Base-by-base conservation (phyloP, 345 rosid species). In the Pistacia integerrima region DNA sequence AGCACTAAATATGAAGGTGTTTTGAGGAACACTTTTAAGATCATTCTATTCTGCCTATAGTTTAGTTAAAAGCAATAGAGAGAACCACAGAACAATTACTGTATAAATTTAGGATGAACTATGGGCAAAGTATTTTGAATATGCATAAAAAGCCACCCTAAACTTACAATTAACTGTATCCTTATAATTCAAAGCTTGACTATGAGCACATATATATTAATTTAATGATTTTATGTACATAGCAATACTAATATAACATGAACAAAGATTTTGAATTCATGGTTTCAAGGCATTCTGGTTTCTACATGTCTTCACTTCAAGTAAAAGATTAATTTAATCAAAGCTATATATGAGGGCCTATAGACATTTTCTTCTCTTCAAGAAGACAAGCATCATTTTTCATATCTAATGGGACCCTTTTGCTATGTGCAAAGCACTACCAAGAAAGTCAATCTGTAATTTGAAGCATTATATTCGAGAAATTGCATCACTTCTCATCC, bases 341-440 rank as follows among this genome's bases (percentile, higher is more conserved):
- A 20, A 11, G 12, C 5, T 5, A 6, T 38, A 5, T 17, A 20
- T 9, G 18, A 36, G 41, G 38, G 28, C 64, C 63, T 13, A 35
- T 49, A 1, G 13, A 54, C n/a, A 51, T 52, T 54, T 64, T 54
- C 25, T 68, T 5, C 11, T 36, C 62, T 61, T 76, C 5, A 35
- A 70, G 74, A 69, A 62, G 69, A 70, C 79, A 69, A 59, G 49
- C 22, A 68, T 59, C 22, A 11, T 12, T 17, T 51, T 56, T 35
- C 14, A 52, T n/a, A 60, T 69, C 79, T 56, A 57, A 64, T 75
- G 72, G 78, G 78, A 30, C 73, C 78, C 38, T 46, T 11, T 11
- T 4, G 57, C 6, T 12, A 20, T 72, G 14, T 36, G 35, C 52
- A 59, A 20, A 16, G n/a, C 35, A 57, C 52, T 56, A 36, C 30